phyloP scores from a whole-genome alignment of 1,139 yeast species.

The Blastobotrys illinoisensis region DNA sequence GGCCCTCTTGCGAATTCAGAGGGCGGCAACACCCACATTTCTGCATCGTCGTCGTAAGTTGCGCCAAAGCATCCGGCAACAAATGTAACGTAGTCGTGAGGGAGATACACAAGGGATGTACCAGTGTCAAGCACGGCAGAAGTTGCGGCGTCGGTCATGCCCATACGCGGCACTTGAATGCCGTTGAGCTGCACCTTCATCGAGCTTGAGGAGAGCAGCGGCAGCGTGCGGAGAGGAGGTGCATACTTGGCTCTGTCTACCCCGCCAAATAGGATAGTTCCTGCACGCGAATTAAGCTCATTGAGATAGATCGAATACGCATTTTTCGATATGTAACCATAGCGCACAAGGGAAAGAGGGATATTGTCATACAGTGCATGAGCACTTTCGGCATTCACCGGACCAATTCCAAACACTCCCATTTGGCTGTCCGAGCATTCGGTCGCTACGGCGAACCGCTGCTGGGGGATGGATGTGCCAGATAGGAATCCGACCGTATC shows the following conservation, averaged over 20 bases:
- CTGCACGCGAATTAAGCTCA: slow-evolving; percentile 36
- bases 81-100: slow-evolving; percentile 21
- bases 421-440: slow-evolving; percentile 22
- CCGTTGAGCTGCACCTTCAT: slow-evolving; percentile 11
- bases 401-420: slow-evolving; percentile 28
- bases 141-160: slow-evolving; percentile 3
- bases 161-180: slow-evolving; percentile 8
- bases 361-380: slow-evolving; percentile 44
- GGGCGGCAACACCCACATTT: slow-evolving; percentile 36
- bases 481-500: slow-evolving; percentile 19
- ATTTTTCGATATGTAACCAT: slow-evolving; percentile 47
- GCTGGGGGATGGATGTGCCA: slow-evolving; percentile 15
- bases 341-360: slow-evolving; percentile 49
- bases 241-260: slow-evolving; percentile 49
- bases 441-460: slow-evolving; percentile 23
- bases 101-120: slow-evolving; percentile 33
- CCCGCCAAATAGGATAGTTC: slow-evolving; percentile 54
- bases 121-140: slow-evolving; percentile 34
- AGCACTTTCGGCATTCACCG: slow-evolving; percentile 21
- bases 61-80: slow-evolving; percentile 32
- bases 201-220: slow-evolving; percentile 26
- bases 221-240: slow-evolving; percentile 44
- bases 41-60: slow-evolving; percentile 30
- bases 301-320: slow-evolving; percentile 53
- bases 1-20: slow-evolving; percentile 25